Base-by-base conservation (phyloP, 2,329 filamentous ascomycete species). In the Aspergillaceae sp. region DNA sequence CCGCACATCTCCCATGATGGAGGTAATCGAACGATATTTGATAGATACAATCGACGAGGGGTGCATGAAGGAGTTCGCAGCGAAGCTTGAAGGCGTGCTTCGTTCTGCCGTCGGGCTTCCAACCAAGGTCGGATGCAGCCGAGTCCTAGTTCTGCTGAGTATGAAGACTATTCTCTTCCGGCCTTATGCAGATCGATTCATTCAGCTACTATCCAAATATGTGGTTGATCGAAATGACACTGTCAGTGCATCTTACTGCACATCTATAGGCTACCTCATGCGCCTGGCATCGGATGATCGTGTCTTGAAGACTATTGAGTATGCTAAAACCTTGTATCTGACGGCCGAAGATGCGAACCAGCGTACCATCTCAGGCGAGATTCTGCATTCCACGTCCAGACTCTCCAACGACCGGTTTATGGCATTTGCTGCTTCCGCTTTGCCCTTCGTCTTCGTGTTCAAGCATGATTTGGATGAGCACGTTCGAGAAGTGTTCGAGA, bases 181-280 rank as follows among this genome's bases (percentile, higher is more conserved):
- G 34, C 82, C 86, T 0, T 82, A 90, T 57, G 83, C 87, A 8
- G 80, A 86, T 51, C 74, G 77, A 6, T 89, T 96, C 57, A 73
- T 96, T 43, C 84, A 83, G 53, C 64, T 89, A 7, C 77, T 95
- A 52, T 81, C 88, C 57, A 91, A 87, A 64, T 80, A 90, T 48
- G 80, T 90, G 1, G 77, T 95, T 42, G 92, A 98, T 63, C 84
- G 86, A 52, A 98, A 98, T 60, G 89, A 96, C 56, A 92, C 94
- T 11, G 90, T 96, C 47, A 90, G 86, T 60, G 84, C 86, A 51
- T 86, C 86, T 2, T 98, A 96, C 63, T 91, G 90, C 19, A 83
- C 82, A 44, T 83, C 90, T 3, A 80, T 88, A 26, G 92, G 91
- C 0, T 97, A 97, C 62, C 74, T 97, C 46, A 77, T 92, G 55